Percentiles rank a stretch among this genome's conserved stretches.
phyloP scores from a whole-genome alignment of 2,329 filamentous ascomycete species.

The Seiridium unicorne region DNA sequence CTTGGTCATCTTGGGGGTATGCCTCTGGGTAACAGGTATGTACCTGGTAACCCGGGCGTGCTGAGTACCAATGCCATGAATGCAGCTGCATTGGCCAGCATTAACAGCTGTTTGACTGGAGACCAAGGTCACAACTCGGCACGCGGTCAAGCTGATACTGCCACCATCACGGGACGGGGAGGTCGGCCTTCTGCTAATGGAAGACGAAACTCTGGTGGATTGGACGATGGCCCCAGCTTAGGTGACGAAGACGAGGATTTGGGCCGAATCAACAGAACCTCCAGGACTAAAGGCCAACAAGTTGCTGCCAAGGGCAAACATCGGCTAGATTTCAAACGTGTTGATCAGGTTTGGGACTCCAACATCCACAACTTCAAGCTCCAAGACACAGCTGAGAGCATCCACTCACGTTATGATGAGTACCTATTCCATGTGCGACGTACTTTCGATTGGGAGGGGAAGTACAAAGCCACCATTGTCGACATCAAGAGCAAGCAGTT shows the following conservation, averaged over 20 bases:
- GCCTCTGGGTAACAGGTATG: neutral
- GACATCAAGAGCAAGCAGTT: slow-evolving; percentile 84
- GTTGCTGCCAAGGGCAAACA: neutral
- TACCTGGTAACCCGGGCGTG: neutral
- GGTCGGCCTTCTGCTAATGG: too few species aligned
- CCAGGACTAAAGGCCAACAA: neutral
- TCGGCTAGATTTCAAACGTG: slow-evolving; percentile 44
- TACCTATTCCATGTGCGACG: slow-evolving; percentile 82
- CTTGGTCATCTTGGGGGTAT: neutral
- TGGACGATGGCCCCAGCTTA: neutral
- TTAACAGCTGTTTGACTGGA: neutral
- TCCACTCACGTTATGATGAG: slow-evolving; percentile 65
- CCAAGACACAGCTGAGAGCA: slow-evolving; percentile 49
- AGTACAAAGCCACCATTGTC: slow-evolving; percentile 69
- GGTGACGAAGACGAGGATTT: neutral
- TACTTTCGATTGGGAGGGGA: slow-evolving; percentile 81
- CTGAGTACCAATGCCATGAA: neutral
- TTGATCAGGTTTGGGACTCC: slow-evolving; percentile 55
- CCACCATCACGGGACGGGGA: too few species aligned
- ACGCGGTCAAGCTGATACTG: neutral
- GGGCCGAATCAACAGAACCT: neutral
- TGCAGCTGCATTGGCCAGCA: neutral
- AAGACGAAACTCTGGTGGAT: too few species aligned
- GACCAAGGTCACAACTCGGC: neutral
- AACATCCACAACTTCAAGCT: slow-evolving; percentile 50